These are phyloP conservation scores for Phytophthora ohioensis DNA, from an alignment of 352 stramenopile genomes.

Conservation along the genomic window DNA sequence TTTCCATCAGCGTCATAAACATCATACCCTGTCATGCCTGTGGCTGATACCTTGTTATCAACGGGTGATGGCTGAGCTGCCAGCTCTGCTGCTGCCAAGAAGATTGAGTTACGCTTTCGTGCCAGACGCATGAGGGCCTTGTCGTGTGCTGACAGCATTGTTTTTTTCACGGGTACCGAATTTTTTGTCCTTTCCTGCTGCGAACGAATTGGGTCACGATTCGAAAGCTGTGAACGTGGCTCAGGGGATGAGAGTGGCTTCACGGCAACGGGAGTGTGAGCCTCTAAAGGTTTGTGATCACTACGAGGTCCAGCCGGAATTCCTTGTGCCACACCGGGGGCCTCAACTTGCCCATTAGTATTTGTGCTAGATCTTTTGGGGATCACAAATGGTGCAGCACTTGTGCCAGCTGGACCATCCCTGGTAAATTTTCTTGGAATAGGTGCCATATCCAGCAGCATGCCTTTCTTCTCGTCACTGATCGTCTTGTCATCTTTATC, in stretches of 20 bases:
- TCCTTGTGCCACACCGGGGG: background rate
- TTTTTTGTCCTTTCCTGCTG: slow-evolving; percentile 44
- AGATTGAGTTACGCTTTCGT: slow-evolving; percentile 58
- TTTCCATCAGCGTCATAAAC: slow-evolving; percentile 30
- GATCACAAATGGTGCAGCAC: slow-evolving; percentile 31
- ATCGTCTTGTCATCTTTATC: slow-evolving; percentile 6
- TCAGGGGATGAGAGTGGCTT: slow-evolving; percentile 1
- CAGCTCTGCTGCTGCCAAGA: slow-evolving; percentile 23
- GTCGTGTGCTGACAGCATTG: slow-evolving; percentile 37
- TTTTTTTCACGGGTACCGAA: slow-evolving; percentile 39
- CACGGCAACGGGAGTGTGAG: background rate
- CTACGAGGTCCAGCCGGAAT: background rate
- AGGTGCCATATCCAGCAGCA: slow-evolving; percentile 26
- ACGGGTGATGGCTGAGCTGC: background rate
- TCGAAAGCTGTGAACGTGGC: slow-evolving; percentile 10
- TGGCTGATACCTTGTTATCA: slow-evolving; percentile 8
- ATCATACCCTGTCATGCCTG: slow-evolving; percentile 24
- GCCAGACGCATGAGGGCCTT: slow-evolving; percentile 50
- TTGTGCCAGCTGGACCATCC: background rate
- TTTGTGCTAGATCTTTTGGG: slow-evolving; percentile 20
- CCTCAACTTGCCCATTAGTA: background rate
- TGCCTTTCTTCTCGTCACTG: slow-evolving; percentile 3
- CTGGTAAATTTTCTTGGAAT: slow-evolving; percentile 29
- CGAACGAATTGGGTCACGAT: slow-evolving; percentile 16
- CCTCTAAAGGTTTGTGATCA: slow-evolving; percentile 1